Conservation (phyloP, 2,329 filamentous ascomycete genomes). For the Aspergillus aculeatus region DNA sequence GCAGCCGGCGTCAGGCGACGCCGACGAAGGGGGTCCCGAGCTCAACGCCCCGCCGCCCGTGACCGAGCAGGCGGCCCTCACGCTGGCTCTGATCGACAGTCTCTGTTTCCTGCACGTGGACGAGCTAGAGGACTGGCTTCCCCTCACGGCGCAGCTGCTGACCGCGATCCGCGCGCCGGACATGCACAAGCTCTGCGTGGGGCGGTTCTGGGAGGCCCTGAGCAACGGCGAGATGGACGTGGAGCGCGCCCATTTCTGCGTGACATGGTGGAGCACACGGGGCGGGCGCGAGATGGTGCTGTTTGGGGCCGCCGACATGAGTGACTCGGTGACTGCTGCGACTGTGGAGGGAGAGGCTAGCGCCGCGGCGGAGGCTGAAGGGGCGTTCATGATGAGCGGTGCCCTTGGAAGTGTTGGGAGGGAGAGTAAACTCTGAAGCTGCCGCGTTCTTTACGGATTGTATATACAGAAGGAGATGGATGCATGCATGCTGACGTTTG, state of each 20-base stretch:
- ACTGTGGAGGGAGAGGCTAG: background rate
- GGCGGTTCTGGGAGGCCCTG: constrained; percentile 76
- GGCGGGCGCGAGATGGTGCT: constrained; percentile 59
- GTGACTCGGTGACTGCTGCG: background rate
- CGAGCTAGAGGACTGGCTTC: constrained; percentile 77
- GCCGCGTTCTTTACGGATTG: background rate
- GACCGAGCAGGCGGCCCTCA: constrained; percentile 76
- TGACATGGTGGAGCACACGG: constrained; percentile 79
- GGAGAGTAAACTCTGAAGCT: constrained; percentile 52
- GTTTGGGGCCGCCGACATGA: constrained; percentile 39
- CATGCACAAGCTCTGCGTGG: constrained; percentile 65
- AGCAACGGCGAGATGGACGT: constrained; percentile 85
- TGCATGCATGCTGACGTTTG: background rate
- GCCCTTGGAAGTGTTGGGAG: constrained; percentile 43
- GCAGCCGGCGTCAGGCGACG: constrained; percentile 35
- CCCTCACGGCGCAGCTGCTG: constrained; percentile 66
- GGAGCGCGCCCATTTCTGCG: constrained; percentile 72
- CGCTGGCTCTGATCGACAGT: constrained; percentile 75
- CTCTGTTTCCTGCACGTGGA: constrained; percentile 70
- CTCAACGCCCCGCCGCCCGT: constrained; percentile 32
- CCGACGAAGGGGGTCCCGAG: constrained; percentile 29
- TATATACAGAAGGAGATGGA: background rate
- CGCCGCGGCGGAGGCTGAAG: constrained; percentile 27
- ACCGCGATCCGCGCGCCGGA: constrained; percentile 60
- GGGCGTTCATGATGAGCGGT: constrained; percentile 60